Evolutionary conservation across 768 basidiomycete species (phyloP).

Genomic region (Mycena capillaripes): DNA sequence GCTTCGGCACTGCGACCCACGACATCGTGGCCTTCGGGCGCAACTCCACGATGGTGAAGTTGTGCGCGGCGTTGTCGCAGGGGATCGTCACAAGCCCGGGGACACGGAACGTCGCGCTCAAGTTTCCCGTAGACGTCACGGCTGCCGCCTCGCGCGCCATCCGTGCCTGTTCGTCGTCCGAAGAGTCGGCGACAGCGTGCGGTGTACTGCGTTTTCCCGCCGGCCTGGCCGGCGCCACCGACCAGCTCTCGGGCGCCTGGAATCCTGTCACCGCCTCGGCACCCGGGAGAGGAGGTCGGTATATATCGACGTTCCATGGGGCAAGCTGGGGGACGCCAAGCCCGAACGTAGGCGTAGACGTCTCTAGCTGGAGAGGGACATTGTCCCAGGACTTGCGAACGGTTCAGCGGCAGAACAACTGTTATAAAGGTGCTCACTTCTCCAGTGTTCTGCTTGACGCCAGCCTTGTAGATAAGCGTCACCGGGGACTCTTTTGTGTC

Average conservation of each 20-base stretch:
- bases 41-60: conserved; percentile 56
- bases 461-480: conserved; percentile 55
- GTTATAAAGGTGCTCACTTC: conserved; percentile 46
- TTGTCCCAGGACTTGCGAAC: conserved; percentile 55
- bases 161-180: no score
- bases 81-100: conserved; percentile 60
- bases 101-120: conserved; percentile 57
- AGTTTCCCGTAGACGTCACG: conserved; percentile 53
- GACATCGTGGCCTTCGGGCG: conserved; percentile 54
- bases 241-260: no score
- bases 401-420: background rate
- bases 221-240: no score
- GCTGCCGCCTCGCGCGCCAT: conserved; percentile 13
- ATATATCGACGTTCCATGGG: conserved; percentile 53
- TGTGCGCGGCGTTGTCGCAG: conserved; percentile 55
- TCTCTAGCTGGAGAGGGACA: conserved; percentile 59
- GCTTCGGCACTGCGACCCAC: conserved; percentile 58
- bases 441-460: conserved; percentile 57
- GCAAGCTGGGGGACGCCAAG: conserved; percentile 51
- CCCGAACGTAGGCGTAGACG: conserved; percentile 57
- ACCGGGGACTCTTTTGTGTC: conserved; percentile 51
- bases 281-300: conserved; percentile 23
- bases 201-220: no score
- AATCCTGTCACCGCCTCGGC: no score
- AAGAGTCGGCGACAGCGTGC: no score